These are phyloP conservation scores for Oryza meridionalis DNA, from an alignment of 176 grass and related monocot species.

Conservation along the genomic window DNA sequence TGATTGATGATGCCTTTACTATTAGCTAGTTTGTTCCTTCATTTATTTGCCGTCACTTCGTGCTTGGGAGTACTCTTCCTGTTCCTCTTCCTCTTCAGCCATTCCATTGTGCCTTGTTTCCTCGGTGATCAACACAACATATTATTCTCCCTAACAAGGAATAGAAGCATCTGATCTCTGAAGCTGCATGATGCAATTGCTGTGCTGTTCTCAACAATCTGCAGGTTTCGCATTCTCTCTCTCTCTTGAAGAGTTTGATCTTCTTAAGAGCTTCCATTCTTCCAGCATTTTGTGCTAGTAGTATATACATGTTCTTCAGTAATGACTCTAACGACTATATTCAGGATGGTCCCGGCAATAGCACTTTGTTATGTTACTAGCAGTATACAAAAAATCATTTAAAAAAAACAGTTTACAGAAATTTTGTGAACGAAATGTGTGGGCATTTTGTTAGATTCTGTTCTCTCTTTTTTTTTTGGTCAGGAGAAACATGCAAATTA, in stretches of 20 bases:
- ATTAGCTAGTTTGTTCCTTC: background rate
- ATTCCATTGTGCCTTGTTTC: background rate
- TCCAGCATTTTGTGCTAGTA: background rate
- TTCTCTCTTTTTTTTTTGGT: background rate
- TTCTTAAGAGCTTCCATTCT: background rate
- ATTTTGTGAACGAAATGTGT: too few relatives aligned
- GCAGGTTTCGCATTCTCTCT: background rate
- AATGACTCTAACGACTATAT: too few relatives aligned
- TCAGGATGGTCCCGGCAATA: too few relatives aligned
- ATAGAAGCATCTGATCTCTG: background rate
- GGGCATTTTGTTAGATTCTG: background rate
- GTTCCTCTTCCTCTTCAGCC: background rate
- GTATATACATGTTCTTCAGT: background rate
- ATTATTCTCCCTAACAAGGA: background rate
- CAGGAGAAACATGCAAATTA: background rate
- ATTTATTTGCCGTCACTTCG: background rate
- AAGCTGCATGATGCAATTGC: background rate
- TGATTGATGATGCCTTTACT: background rate
- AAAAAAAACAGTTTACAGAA: too few relatives aligned
- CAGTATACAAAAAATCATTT: too few relatives aligned
- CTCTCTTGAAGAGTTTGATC: background rate
- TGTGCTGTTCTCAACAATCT: background rate
- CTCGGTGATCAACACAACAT: too few relatives aligned
- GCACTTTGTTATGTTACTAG: background rate
- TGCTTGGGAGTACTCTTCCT: constrained; percentile 15